These are phyloP conservation scores for Cryptosporidium parvum DNA, from an alignment of 169 alveolate genomes.

Conservation along the genomic window DNA sequence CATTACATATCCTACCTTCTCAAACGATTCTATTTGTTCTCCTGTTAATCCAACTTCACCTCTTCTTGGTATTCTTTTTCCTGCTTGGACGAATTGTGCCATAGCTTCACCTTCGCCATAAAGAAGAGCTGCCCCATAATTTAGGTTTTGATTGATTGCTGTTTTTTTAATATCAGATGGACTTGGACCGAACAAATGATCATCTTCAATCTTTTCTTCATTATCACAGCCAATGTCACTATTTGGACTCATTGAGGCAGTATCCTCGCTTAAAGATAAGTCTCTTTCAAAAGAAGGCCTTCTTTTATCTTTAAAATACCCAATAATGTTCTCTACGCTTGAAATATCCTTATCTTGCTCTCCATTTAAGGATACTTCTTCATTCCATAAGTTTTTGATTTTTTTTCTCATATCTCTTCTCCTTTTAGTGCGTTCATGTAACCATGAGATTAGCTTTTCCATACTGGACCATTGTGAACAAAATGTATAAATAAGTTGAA, in stretches of 20 bases:
- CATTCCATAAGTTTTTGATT: conserved; percentile 27
- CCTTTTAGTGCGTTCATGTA: conserved; percentile 48
- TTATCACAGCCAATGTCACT: not conserved
- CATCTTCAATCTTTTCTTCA: conserved; percentile 7
- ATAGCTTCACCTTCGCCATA: conserved; percentile 88
- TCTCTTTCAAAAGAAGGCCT: conserved; percentile 64
- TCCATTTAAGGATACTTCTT: not conserved
- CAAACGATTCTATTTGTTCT: conserved; percentile 91
- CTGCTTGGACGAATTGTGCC: conserved; percentile 89
- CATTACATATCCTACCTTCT: conserved; percentile 93
- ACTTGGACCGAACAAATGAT: conserved; percentile 32
- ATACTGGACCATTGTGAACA: not conserved
- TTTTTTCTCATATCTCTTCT: conserved; percentile 22
- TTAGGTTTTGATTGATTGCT: conserved; percentile 28
- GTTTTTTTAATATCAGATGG: conserved; percentile 5
- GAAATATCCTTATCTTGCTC: not conserved
- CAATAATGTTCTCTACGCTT: not conserved
- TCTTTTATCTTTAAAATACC: conserved; percentile 7
- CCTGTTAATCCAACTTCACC: conserved; percentile 93
- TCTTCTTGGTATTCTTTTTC: conserved; percentile 91
- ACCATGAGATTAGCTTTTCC: conserved; percentile 32
- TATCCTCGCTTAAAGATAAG: conserved; percentile 16
- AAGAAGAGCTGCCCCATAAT: conserved; percentile 78
- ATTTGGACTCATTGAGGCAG: not conserved
- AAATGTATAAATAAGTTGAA: not conserved